A percentile compares a stretch with the other conserved stretches of the same genome.
Evolutionary conservation across 352 stramenopile species (phyloP).

Genomic region (Globisporangium rhizosaccharum): DNA sequence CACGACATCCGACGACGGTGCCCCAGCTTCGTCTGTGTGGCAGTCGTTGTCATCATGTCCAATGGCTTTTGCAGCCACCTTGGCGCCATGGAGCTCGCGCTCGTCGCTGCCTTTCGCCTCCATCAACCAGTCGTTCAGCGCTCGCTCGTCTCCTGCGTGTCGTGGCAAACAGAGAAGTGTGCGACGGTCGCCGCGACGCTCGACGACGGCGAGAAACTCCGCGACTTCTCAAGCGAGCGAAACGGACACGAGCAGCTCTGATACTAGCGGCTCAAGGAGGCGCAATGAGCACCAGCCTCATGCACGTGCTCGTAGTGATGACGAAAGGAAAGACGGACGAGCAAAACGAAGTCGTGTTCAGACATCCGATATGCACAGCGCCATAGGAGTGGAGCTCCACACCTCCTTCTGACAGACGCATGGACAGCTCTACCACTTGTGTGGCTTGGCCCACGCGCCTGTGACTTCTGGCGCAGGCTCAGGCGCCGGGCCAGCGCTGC

Average conservation of each 20-base stretch:
- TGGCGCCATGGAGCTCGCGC: slow-evolving; percentile 15
- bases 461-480: slow-evolving; percentile 3
- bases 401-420: background rate
- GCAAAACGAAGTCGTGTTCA: too few relatives aligned
- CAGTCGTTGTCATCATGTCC: slow-evolving; percentile 29
- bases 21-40: slow-evolving; percentile 37
- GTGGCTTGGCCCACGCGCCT: slow-evolving; percentile 54
- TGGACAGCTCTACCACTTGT: slow-evolving; percentile 38
- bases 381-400: background rate
- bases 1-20: slow-evolving; percentile 56
- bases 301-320: too few relatives aligned
- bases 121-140: slow-evolving; percentile 16
- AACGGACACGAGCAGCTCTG: too few relatives aligned
- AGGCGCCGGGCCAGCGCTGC: slow-evolving; percentile 4
- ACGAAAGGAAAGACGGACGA: too few relatives aligned
- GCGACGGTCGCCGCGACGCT: background rate
- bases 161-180: background rate
- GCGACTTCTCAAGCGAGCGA: too few relatives aligned
- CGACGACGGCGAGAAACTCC: too few relatives aligned
- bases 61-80: slow-evolving; percentile 14
- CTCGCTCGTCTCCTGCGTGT: background rate
- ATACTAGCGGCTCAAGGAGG: too few relatives aligned
- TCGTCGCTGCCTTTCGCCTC: slow-evolving; percentile 43
- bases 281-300: too few relatives aligned
- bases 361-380: too few relatives aligned